phyloP scores from a whole-genome alignment of 306 rosid genomes.

The Arachis hypogaea region DNA sequence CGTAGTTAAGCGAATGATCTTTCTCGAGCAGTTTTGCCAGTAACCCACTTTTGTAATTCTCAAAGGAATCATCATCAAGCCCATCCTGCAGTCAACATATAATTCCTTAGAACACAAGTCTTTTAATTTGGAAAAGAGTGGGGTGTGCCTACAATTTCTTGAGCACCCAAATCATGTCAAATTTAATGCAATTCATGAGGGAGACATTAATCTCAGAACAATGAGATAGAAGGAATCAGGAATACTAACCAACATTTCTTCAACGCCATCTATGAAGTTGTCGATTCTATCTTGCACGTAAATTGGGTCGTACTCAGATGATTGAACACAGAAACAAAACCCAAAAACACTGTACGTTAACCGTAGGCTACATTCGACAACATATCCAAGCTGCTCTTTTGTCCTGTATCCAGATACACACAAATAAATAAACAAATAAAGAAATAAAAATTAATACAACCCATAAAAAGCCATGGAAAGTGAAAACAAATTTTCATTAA shows the following conservation, averaged over 20 bases:
- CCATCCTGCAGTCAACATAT: constrained; percentile 62
- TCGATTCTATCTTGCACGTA: constrained; percentile 86
- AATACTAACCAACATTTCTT: constrained; percentile 74
- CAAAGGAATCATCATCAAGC: constrained; percentile 77
- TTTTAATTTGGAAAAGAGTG: background rate
- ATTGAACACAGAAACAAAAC: constrained; percentile 80
- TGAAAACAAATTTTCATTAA: constrained; percentile 21
- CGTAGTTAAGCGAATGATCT: constrained; percentile 85
- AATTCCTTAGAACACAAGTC: constrained; percentile 27
- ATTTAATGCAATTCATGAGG: background rate
- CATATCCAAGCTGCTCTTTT: constrained; percentile 99
- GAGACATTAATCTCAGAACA: constrained; percentile 30
- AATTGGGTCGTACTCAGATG: constrained; percentile 80
- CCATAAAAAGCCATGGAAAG: background rate
- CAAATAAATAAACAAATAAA: constrained; percentile 17
- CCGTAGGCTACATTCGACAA: constrained; percentile 75
- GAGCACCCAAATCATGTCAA: constrained; percentile 16
- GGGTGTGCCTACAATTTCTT: background rate
- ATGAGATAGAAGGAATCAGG: constrained; percentile 30
- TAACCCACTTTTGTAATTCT: constrained; percentile 76
- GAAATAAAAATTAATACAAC: constrained; percentile 17
- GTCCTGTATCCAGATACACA: constrained; percentile 60
- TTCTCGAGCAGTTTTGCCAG: constrained; percentile 87
- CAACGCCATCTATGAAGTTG: constrained; percentile 67
- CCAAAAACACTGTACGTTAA: constrained; percentile 72